These are phyloP conservation scores for Bryopsis sp. DNA, from an alignment of 139 green algal species.

Conservation along the genomic window DNA sequence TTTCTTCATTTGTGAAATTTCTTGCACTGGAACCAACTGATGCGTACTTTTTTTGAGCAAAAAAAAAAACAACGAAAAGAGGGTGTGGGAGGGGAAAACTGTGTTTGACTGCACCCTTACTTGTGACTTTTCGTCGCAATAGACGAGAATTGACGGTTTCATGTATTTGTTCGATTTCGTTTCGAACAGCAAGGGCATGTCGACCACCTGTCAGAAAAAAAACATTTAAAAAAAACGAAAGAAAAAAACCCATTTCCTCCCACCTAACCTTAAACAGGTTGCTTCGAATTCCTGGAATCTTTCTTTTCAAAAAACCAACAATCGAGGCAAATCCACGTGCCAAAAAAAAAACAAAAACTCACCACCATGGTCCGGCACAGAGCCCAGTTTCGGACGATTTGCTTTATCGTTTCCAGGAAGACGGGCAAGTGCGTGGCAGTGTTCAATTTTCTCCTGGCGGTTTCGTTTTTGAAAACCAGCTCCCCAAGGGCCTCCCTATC, in stretches of 20 bases:
- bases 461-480: conserved; percentile 51
- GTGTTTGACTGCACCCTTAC: conserved; percentile 13
- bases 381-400: conserved; percentile 42
- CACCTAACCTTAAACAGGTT: background rate
- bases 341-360: too few species aligned
- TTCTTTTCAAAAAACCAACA: too few species aligned
- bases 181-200: conserved; percentile 85
- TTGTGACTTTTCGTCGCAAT: conserved; percentile 23
- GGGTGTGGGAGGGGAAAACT: too few species aligned
- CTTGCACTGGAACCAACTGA: background rate
- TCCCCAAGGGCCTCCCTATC: conserved; percentile 49
- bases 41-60: conserved; percentile 3
- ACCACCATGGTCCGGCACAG: conserved; percentile 34
- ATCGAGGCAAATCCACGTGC: too few species aligned
- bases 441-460: conserved; percentile 49
- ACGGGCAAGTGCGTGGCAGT: conserved; percentile 58
- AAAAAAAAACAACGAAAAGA: background rate
- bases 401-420: conserved; percentile 29
- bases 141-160: conserved; percentile 42
- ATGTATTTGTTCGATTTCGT: conserved; percentile 34
- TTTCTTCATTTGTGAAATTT: background rate
- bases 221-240: background rate
- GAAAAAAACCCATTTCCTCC: background rate
- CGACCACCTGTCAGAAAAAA: conserved; percentile 43
- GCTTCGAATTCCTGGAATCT: too few species aligned